A percentile compares a stretch with the other conserved stretches of the same genome.
phyloP scores from a whole-genome alignment of 2,329 filamentous ascomycete genomes.

The Dactylellina leptospora region DNA sequence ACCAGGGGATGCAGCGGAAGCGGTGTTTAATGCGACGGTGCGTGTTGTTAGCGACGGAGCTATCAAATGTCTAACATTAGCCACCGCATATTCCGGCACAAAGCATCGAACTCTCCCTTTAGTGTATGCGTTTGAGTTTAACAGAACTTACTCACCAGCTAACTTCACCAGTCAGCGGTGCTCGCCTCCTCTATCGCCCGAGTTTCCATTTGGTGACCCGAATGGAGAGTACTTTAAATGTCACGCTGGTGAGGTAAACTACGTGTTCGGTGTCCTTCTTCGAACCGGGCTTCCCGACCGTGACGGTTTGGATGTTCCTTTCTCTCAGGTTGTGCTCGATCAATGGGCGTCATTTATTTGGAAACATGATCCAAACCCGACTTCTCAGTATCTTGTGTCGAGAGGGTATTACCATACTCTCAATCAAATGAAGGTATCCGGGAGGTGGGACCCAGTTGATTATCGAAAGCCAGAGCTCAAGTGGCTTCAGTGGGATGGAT shows the following conservation, averaged over 20 bases:
- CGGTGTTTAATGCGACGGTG: constrained; percentile 59
- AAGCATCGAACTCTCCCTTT: constrained; percentile 58
- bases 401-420: constrained; percentile 58
- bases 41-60: constrained; percentile 58
- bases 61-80: constrained; percentile 60
- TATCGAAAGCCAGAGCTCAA: constrained; percentile 15
- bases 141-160: constrained; percentile 61
- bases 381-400: constrained; percentile 57
- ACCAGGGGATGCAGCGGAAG: constrained; percentile 37
- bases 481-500: constrained; percentile 33
- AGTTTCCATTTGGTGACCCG: constrained; percentile 59
- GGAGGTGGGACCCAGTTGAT: constrained; percentile 57
- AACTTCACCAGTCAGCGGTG: constrained; percentile 59
- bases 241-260: constrained; percentile 61
- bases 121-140: constrained; percentile 61
- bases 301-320: constrained; percentile 60
- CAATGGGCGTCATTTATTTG: constrained; percentile 60
- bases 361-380: constrained; percentile 59
- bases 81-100: constrained; percentile 59
- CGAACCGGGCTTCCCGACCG: constrained; percentile 59
- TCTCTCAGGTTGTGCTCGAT: constrained; percentile 59
- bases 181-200: constrained; percentile 56
- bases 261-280: constrained; percentile 60
- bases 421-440: constrained; percentile 56
- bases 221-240: constrained; percentile 62